Evolutionary conservation across 331 rosid genomes (phyloP).

Genomic region (Rosa hybrid): DNA sequence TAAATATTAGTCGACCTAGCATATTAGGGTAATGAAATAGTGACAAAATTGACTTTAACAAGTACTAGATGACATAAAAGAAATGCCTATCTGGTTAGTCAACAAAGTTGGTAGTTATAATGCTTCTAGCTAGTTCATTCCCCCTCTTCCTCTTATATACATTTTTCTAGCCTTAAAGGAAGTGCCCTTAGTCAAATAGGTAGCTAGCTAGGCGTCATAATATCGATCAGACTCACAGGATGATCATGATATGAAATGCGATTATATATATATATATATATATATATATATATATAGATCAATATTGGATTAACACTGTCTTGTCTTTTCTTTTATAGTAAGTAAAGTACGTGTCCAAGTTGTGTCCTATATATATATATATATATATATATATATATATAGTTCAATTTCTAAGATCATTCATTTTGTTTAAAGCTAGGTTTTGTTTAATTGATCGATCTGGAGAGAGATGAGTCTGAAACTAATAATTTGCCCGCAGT

Average conservation of each 20-base stretch:
- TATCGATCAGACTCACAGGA: not conserved
- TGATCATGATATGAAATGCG: not conserved
- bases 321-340: not conserved
- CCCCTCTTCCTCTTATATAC: not conserved
- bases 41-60: slow-evolving; percentile 38
- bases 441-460: not conserved
- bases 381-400: not conserved
- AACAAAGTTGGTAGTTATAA: not conserved
- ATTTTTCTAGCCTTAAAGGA: not conserved
- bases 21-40: slow-evolving; percentile 38
- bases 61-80: slow-evolving; percentile 3
- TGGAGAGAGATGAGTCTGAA: not conserved
- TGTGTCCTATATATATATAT: not conserved
- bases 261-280: not conserved
- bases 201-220: not conserved
- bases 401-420: not conserved
- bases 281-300: not conserved
- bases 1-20: slow-evolving; percentile 29
- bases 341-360: not conserved
- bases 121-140: not conserved
- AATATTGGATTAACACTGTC: not conserved
- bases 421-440: not conserved
- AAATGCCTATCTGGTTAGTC: slow-evolving; percentile 42
- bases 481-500: not conserved
- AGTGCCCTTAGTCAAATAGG: slow-evolving; percentile 15